Percentiles rank a stretch among this genome's conserved stretches.
Evolutionary conservation across 1,139 yeast genomes (phyloP).

Genomic region (Meyerozyma smithsonii): DNA sequence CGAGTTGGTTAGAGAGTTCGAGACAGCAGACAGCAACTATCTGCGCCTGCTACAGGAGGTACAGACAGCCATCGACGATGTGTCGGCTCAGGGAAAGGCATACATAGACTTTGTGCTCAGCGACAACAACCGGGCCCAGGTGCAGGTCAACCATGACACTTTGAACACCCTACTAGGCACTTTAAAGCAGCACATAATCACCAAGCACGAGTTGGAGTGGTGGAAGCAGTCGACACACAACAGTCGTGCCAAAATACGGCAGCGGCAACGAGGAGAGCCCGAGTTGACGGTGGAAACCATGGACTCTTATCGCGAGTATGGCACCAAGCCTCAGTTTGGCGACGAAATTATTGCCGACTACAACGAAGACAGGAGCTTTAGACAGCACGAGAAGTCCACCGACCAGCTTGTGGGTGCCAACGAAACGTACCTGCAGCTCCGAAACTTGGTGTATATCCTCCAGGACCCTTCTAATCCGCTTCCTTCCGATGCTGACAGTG

Average conservation of each 20-base stretch:
- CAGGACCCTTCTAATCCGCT: constrained; percentile 39
- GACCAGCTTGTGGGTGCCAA: constrained; percentile 2
- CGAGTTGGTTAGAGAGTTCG: constrained; percentile 6
- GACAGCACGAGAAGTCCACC: neutral
- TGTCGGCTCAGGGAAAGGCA: constrained; percentile 6
- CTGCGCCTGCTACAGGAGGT: constrained; percentile 3
- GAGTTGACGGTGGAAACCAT: constrained; percentile 7
- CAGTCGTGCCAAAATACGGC: constrained; percentile 6
- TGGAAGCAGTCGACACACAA: constrained; percentile 5
- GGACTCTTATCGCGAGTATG: constrained; percentile 5
- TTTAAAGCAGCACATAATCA: constrained; percentile 2
- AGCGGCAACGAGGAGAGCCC: constrained; percentile 5
- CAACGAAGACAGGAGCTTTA: neutral
- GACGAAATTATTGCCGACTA: constrained; percentile 7
- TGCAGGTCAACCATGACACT: constrained; percentile 5
- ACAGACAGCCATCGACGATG: constrained; percentile 3
- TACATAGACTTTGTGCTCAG: constrained; percentile 7
- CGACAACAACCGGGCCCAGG: constrained; percentile 3
- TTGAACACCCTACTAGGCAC: constrained; percentile 4
- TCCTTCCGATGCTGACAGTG: constrained; percentile 32
- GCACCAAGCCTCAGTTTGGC: constrained; percentile 8
- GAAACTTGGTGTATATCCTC: constrained; percentile 25
- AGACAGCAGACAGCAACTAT: constrained; percentile 5
- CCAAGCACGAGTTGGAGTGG: constrained; percentile 4
- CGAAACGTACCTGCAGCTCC: constrained; percentile 20